Base-by-base conservation (phyloP, 257 asterid genomes). In the Capsicum rhomboideum region DNA sequence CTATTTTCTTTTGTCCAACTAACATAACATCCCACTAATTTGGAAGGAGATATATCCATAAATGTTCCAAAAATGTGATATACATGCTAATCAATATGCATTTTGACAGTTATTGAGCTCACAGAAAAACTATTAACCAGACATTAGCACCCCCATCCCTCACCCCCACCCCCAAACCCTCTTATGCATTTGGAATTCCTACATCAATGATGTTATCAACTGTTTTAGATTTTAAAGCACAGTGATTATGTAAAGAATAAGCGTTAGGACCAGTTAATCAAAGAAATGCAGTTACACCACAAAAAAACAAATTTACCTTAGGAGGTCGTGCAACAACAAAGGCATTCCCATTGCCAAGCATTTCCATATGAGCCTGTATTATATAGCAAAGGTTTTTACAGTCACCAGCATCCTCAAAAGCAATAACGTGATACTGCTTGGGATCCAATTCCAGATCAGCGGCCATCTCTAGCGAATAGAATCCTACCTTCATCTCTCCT, bases 391-490 rank as follows among this genome's bases (percentile, higher is more conserved):
- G 90, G 42, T 94, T 93, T 90, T 93, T 97, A 91, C 96, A 88
- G 82, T 97, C 98, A 58, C 94, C 91, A 78, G 98, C 92, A 90
- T 97, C 93, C 89, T 93, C 98, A 74, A 97, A 97, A 82, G 95
- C 98, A 90, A 97, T 91, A 58, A 95, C 91, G 21, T 97, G 98
- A 86, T 89, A 89, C 79, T 87, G 98, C 90, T 95, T 93, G 17
- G 99, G 99, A 28, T 93, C 93, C 91, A 97, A 90, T 83, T 95
- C 97, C 49, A 95, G 97, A 91, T 97, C 97, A 85, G 97, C 89
- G 53, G 97, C 98, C 99, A 97, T 97, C 90, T 95, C 99, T 87
- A 97, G 86, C 6, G 99, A 93, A 90, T 97, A 97, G 72, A 97
- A 93, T 58, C 99, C 99, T 56, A 89, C 91, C 86, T 87, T 89